A percentile compares a stretch with the other conserved stretches of the same genome.
phyloP scores from a whole-genome alignment of 768 basidiomycete species.

The Podaxis pistillaris region DNA sequence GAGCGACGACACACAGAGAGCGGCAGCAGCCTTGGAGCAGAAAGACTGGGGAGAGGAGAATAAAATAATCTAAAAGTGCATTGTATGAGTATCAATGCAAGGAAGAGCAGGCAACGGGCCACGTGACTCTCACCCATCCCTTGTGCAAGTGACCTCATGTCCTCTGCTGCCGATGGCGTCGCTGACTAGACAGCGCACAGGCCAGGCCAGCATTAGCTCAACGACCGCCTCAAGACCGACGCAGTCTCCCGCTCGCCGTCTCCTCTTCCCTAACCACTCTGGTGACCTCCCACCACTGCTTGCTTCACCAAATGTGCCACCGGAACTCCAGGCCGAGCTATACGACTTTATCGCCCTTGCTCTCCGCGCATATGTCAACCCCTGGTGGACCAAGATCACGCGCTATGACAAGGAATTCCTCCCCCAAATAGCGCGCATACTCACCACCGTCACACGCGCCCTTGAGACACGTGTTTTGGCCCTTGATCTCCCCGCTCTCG shows the following conservation, averaged over 20 bases:
- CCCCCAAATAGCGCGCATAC: slow-evolving; percentile 61
- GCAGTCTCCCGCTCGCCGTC: slow-evolving; percentile 48
- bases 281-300: slow-evolving; percentile 52
- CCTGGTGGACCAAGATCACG: slow-evolving; percentile 85
- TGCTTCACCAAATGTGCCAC: slow-evolving; percentile 36
- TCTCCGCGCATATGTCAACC: slow-evolving; percentile 73
- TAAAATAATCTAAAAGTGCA: not conserved
- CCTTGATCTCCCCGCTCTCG: slow-evolving; percentile 57
- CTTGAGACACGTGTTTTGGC: slow-evolving; percentile 58
- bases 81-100: not conserved
- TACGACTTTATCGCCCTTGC: slow-evolving; percentile 82
- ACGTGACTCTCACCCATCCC: not conserved
- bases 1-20: not conserved
- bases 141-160: not conserved
- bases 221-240: slow-evolving; percentile 24
- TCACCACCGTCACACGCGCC: slow-evolving; percentile 54
- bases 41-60: not conserved
- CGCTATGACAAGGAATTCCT: slow-evolving; percentile 83
- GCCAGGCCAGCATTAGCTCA: slow-evolving; percentile 19
- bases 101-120: not conserved
- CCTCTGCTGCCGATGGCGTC: not conserved
- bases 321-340: slow-evolving; percentile 63
- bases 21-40: not conserved
- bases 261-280: slow-evolving; percentile 59
- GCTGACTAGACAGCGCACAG: not conserved